These are phyloP conservation scores for Sutorius eximius DNA, from an alignment of 1,284 basidiomycete genomes.

Conservation along the genomic window DNA sequence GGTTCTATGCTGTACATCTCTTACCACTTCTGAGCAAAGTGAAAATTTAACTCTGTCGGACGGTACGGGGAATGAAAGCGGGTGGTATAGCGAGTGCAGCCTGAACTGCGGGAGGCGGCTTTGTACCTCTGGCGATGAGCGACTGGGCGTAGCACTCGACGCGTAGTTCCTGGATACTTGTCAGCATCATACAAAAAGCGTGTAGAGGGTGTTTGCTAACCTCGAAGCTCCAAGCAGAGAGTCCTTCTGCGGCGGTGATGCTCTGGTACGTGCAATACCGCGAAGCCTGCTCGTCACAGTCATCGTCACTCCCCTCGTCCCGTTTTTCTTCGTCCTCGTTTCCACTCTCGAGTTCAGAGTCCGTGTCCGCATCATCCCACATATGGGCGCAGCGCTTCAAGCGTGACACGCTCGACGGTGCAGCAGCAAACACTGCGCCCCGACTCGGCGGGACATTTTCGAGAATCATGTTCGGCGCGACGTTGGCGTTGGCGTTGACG, in stretches of 20 bases:
- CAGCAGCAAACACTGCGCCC: too few relatives aligned
- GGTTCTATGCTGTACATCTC: neutral
- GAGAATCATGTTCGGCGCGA: neutral
- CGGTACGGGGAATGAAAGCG: constrained; percentile 25
- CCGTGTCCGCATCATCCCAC: neutral
- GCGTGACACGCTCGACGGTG: too few relatives aligned
- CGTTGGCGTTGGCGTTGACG: neutral
- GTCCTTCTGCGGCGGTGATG: constrained; percentile 29
- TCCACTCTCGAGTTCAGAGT: neutral
- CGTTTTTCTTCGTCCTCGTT: neutral
- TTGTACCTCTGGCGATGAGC: constrained; percentile 24
- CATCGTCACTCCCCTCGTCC: neutral
- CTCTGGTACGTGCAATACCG: constrained; percentile 27
- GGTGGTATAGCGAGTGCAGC: constrained; percentile 30
- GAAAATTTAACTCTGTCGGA: constrained; percentile 1
- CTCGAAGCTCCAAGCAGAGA: constrained; percentile 31
- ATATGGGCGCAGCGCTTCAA: neutral
- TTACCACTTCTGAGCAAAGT: neutral
- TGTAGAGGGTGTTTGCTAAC: constrained; percentile 1
- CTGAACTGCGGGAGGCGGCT: constrained; percentile 15
- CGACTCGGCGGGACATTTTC: too few relatives aligned
- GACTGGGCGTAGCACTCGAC: constrained; percentile 34
- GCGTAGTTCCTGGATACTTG: constrained; percentile 22
- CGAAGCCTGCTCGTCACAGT: neutral
- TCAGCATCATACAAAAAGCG: neutral